Percentiles rank a stretch among this genome's conserved stretches.
These are phyloP conservation scores for Trypanosoma brucei DNA, from an alignment of 208 protist genomes.

Conservation along the genomic window DNA sequence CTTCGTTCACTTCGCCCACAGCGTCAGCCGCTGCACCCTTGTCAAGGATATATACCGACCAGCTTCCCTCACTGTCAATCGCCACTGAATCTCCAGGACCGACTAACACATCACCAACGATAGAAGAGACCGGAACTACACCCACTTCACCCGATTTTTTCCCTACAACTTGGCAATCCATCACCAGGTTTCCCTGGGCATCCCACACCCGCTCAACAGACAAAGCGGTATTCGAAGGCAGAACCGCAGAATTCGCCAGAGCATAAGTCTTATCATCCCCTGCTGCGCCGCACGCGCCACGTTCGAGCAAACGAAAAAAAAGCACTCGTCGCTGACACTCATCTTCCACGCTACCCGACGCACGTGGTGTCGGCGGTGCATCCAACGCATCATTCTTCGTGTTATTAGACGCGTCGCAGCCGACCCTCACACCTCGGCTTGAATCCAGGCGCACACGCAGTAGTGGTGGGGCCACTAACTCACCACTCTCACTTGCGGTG, in stretches of 20 bases:
- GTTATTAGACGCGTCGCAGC: neutral
- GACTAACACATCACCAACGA: no score
- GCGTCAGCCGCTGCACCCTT: neutral
- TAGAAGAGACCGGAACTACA: no score
- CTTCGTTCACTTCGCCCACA: neutral
- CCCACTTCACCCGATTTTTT: no score
- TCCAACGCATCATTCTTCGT: neutral
- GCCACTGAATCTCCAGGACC: neutral
- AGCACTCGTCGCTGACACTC: no score
- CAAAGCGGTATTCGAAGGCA: neutral
- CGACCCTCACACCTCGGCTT: neutral
- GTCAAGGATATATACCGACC: slow-evolving; percentile 23
- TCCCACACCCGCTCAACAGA: slow-evolving; percentile 23
- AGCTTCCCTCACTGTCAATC: neutral
- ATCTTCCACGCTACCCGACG: no score
- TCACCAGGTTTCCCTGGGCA: slow-evolving; percentile 12
- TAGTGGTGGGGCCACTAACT: slow-evolving; percentile 5
- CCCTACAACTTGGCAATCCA: slow-evolving; percentile 14
- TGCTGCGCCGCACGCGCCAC: no score
- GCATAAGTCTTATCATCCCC: neutral
- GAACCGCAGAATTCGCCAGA: neutral
- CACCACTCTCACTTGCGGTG: neutral
- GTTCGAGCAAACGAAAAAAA: no score
- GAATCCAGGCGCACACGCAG: slow-evolving; percentile 6
- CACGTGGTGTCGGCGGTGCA: no score